A percentile compares a stretch with the other conserved stretches of the same genome.
These are phyloP conservation scores for Candida sithepensis DNA, from an alignment of 805 yeast genomes.

Conservation along the genomic window DNA sequence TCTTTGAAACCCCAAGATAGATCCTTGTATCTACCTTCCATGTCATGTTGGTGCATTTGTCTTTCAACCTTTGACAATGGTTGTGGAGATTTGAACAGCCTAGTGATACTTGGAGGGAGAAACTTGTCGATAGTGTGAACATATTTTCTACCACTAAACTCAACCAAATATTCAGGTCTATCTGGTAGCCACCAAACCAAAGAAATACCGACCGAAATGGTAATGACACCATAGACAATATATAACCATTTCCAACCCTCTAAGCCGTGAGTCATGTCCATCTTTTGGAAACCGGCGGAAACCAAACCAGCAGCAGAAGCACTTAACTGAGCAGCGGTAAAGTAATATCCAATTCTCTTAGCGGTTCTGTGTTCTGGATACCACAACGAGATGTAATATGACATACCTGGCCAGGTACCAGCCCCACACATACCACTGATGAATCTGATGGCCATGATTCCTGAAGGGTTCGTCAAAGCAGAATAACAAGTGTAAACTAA, in stretches of 20 bases:
- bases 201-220: conserved; percentile 58
- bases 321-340: conserved; percentile 88
- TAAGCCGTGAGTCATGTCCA: conserved; percentile 66
- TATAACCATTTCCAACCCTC: conserved; percentile 89
- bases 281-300: conserved; percentile 82
- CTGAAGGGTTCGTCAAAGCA: conserved; percentile 51
- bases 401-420: conserved; percentile 89
- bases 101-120: conserved; percentile 17
- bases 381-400: conserved; percentile 80
- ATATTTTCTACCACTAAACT: conserved; percentile 6
- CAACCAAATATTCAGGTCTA: conserved; percentile 45
- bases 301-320: conserved; percentile 88
- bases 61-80: conserved; percentile 56
- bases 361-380: conserved; percentile 78
- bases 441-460: conserved; percentile 68
- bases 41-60: conserved; percentile 55
- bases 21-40: conserved; percentile 47
- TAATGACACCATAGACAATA: conserved; percentile 69
- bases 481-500: conserved; percentile 72
- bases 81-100: conserved; percentile 24
- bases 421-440: conserved; percentile 77
- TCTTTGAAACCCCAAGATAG: conserved; percentile 59
- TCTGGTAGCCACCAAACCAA: conserved; percentile 87
- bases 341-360: conserved; percentile 79
- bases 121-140: conserved; percentile 16